Conservation (phyloP, 2,329 filamentous ascomycete genomes). For the Cytospora piceae region DNA sequence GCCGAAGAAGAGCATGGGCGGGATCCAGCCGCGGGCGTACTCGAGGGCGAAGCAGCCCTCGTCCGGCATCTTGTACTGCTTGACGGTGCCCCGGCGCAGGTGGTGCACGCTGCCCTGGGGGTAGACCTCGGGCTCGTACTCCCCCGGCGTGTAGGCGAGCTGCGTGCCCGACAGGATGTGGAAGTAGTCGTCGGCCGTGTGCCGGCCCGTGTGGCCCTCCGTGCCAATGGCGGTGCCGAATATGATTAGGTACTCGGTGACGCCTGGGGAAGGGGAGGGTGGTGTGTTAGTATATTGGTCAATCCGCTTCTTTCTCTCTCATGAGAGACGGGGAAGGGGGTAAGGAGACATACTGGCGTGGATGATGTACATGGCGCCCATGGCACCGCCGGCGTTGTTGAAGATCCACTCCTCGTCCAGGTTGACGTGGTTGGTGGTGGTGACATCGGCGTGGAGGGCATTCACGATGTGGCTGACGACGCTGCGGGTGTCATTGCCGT, state of each 20-base stretch:
- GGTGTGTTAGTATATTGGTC: background rate
- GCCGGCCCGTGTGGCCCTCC: conserved; percentile 84
- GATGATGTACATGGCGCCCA: conserved; percentile 90
- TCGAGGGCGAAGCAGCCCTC: conserved; percentile 78
- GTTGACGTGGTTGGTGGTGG: conserved; percentile 61
- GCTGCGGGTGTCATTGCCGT: conserved; percentile 75
- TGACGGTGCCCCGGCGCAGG: conserved; percentile 70
- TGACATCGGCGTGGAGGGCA: conserved; percentile 64
- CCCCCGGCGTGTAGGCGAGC: conserved; percentile 71
- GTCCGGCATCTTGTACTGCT: conserved; percentile 80
- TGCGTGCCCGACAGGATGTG: conserved; percentile 81
- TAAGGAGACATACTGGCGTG: conserved; percentile 69
- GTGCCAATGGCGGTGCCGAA: conserved; percentile 84
- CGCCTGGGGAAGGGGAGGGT: conserved; percentile 45
- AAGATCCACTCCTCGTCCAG: conserved; percentile 83
- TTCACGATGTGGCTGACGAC: conserved; percentile 72
- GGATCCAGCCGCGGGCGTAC: conserved; percentile 88
- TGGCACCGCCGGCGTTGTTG: conserved; percentile 89
- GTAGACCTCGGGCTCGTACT: conserved; percentile 72
- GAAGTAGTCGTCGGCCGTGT: conserved; percentile 95
- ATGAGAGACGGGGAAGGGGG: background rate
- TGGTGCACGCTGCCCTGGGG: conserved; percentile 71
- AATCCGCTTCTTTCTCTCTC: background rate
- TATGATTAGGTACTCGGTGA: conserved; percentile 90
- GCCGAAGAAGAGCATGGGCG: conserved; percentile 89